Percentiles rank a stretch among this genome's conserved stretches.
Conservation (phyloP, 2,329 filamentous ascomycete species). For the Xylariaceae sp. region DNA sequence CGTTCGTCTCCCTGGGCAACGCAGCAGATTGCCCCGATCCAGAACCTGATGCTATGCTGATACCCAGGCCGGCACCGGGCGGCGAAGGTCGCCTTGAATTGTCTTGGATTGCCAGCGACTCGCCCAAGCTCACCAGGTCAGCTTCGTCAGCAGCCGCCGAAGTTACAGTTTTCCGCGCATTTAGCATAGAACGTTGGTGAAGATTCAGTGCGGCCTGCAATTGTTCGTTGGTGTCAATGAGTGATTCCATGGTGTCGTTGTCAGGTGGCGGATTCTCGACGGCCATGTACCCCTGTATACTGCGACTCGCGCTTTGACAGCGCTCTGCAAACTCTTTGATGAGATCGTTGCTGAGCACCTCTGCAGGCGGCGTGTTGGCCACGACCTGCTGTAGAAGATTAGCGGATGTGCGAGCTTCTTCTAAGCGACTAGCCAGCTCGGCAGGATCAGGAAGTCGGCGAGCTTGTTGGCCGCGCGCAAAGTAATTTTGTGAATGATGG, state of each 20-base stretch:
- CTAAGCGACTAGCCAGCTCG: slow-evolving; percentile 77
- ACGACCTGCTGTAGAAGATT: slow-evolving; percentile 90
- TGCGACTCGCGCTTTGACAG: slow-evolving; percentile 73
- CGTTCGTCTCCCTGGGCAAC: slow-evolving; percentile 25
- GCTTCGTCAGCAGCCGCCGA: slow-evolving; percentile 36
- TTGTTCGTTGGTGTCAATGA: slow-evolving; percentile 94
- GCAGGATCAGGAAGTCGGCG: slow-evolving; percentile 59
- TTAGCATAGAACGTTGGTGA: slow-evolving; percentile 76
- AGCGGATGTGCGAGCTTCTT: slow-evolving; percentile 86
- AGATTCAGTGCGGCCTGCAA: slow-evolving; percentile 76
- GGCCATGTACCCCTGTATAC: slow-evolving; percentile 81
- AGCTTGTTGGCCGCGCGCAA: slow-evolving; percentile 48
- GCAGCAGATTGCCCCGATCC: slow-evolving; percentile 22
- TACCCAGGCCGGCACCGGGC: slow-evolving; percentile 15
- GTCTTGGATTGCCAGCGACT: slow-evolving; percentile 9
- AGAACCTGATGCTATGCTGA: slow-evolving; percentile 23
- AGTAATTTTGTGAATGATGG: slow-evolving; percentile 53
- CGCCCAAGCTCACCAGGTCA: slow-evolving; percentile 26
- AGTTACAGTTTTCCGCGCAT: slow-evolving; percentile 51
- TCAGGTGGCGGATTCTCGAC: slow-evolving; percentile 76
- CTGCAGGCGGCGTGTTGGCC: slow-evolving; percentile 72
- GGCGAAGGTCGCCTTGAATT: slow-evolving; percentile 12
- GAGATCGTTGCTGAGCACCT: slow-evolving; percentile 79
- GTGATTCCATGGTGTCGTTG: slow-evolving; percentile 85
- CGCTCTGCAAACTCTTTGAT: slow-evolving; percentile 88